Evolutionary conservation across 768 basidiomycete genomes (phyloP).

Genomic region (Collybia sordida): DNA sequence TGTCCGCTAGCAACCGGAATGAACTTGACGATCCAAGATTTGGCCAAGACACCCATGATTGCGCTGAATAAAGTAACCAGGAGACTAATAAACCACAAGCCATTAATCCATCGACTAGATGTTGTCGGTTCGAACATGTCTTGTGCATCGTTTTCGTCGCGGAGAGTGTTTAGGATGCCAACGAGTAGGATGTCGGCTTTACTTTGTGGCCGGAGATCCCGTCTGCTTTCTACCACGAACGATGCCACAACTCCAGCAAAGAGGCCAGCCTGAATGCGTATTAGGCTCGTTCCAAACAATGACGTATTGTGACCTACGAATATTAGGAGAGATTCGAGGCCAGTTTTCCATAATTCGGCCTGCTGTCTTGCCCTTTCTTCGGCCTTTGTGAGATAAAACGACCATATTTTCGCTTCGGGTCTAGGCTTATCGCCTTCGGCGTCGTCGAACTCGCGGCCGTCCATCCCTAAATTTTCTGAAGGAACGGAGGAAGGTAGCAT

Average conservation of each 20-base stretch:
- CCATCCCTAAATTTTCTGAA: too few species aligned
- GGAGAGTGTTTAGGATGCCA: background rate
- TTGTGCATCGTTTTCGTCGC: background rate
- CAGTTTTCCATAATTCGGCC: background rate
- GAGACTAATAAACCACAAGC: background rate
- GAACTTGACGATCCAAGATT: background rate
- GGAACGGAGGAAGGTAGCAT: too few species aligned
- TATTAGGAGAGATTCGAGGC: background rate
- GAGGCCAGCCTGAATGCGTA: background rate
- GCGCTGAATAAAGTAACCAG: background rate
- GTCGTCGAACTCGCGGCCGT: too few species aligned
- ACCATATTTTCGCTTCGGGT: background rate
- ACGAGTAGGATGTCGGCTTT: background rate
- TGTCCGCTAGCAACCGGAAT: background rate
- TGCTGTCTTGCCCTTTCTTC: background rate
- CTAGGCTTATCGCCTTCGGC: too few species aligned
- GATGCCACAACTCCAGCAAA: background rate
- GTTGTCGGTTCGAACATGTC: background rate
- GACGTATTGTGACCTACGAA: background rate
- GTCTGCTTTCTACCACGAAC: background rate
- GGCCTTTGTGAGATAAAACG: background rate
- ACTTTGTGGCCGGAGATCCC: background rate
- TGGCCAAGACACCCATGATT: background rate
- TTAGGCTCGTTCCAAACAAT: too few species aligned
- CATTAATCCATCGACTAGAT: background rate